Conservation (phyloP, 1,284 basidiomycete species). For the Moesziomyces parantarcticus region DNA sequence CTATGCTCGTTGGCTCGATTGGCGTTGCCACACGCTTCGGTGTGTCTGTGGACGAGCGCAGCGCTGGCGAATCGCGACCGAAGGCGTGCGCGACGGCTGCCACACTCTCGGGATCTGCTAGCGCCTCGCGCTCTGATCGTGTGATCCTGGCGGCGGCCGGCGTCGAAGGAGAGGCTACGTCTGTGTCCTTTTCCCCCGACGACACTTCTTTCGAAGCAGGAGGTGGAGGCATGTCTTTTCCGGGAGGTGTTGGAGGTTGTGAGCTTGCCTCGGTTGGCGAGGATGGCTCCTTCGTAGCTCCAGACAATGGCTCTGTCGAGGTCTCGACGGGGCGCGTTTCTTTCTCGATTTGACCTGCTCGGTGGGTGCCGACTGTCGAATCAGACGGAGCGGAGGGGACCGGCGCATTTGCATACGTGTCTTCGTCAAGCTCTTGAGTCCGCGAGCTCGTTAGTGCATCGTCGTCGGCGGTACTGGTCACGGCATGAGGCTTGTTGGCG, state of each 20-base stretch:
- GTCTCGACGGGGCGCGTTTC: not conserved
- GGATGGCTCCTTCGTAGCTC: not conserved
- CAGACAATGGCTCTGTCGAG: not conserved
- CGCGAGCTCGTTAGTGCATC: not conserved
- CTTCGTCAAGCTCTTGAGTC: not conserved
- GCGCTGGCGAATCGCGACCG: slow-evolving; percentile 39
- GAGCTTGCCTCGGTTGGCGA: slow-evolving; percentile 3
- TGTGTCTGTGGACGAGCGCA: slow-evolving; percentile 27
- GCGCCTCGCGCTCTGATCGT: slow-evolving; percentile 17
- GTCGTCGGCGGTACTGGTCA: not conserved
- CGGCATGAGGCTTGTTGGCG: not conserved
- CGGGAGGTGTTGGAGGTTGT: slow-evolving; percentile 15
- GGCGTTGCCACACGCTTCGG: slow-evolving; percentile 25
- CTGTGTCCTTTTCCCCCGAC: not conserved
- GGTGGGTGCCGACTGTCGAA: too few relatives aligned
- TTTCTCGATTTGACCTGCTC: not conserved
- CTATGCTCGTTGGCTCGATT: not conserved
- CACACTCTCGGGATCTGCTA: slow-evolving; percentile 44
- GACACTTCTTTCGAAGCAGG: not conserved
- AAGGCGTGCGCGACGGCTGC: slow-evolving; percentile 55
- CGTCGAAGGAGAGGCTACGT: slow-evolving; percentile 7
- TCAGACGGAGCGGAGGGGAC: not conserved
- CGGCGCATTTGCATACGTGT: not conserved
- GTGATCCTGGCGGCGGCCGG: slow-evolving; percentile 2
- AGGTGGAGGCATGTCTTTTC: not conserved